Evolutionary conservation across 1,284 basidiomycete species (phyloP).

Genomic region (Naganishia sp.): DNA sequence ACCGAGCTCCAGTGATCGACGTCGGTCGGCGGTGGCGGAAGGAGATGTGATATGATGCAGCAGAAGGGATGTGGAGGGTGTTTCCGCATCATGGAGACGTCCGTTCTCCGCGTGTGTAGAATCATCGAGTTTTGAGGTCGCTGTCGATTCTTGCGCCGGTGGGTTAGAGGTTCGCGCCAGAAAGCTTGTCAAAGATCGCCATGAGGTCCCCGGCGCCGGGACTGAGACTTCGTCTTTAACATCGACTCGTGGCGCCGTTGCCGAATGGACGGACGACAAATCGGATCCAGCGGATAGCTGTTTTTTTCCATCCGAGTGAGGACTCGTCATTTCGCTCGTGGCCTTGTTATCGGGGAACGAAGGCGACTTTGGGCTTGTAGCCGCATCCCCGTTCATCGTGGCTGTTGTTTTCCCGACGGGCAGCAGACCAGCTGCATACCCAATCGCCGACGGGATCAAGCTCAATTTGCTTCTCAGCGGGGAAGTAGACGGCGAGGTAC

Average conservation of each 20-base stretch:
- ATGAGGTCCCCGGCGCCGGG: not conserved
- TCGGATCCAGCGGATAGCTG: not conserved
- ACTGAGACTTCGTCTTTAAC: not conserved
- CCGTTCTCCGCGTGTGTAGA: not conserved
- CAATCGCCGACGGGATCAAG: slow-evolving; percentile 17
- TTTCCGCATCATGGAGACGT: slow-evolving; percentile 10
- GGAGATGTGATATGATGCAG: slow-evolving; percentile 39
- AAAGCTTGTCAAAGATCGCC: slow-evolving; percentile 17
- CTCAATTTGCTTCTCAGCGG: slow-evolving; percentile 13
- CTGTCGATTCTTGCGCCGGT: slow-evolving; percentile 6
- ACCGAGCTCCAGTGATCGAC: slow-evolving; percentile 43
- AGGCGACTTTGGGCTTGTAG: not conserved
- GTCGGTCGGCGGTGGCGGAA: slow-evolving; percentile 43
- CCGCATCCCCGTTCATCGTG: not conserved
- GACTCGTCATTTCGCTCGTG: not conserved
- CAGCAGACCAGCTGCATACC: slow-evolving; percentile 23
- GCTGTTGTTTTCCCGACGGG: not conserved
- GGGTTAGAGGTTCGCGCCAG: not conserved
- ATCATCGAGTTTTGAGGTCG: slow-evolving; percentile 3
- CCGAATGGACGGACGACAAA: not conserved
- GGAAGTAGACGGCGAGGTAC: slow-evolving; percentile 5
- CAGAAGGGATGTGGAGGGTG: slow-evolving; percentile 36
- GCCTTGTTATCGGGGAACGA: not conserved
- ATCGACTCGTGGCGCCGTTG: too few relatives aligned
- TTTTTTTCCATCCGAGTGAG: not conserved